Evolutionary conservation across 2,329 filamentous ascomycete genomes (phyloP).

Genomic region (Zymoseptoria tritici): DNA sequence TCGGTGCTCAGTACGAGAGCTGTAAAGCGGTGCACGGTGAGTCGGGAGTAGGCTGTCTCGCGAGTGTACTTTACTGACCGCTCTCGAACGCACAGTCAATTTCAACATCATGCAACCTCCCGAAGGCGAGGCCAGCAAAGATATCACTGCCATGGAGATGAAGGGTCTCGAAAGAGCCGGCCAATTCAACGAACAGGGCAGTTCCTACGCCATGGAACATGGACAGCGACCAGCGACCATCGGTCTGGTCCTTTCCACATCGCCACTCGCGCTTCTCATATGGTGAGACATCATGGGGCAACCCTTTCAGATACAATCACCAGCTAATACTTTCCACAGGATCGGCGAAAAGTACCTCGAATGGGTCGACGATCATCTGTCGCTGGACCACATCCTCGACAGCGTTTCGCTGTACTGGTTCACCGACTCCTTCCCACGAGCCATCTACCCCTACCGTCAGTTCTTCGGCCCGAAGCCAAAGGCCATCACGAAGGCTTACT

Average conservation of each 20-base stretch:
- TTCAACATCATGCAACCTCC: constrained; percentile 10
- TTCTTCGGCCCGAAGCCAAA: constrained; percentile 13
- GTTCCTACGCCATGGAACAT: constrained; percentile 2
- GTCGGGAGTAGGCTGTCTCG: not conserved
- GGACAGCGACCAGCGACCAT: constrained; percentile 1
- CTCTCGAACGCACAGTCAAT: constrained; percentile 1
- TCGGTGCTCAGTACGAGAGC: constrained; percentile 18
- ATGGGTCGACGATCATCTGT: constrained; percentile 40
- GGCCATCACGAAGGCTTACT: constrained; percentile 5
- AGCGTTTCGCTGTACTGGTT: constrained; percentile 47
- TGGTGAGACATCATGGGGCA: not conserved
- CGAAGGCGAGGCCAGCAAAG: constrained; percentile 9
- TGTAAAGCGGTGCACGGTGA: constrained; percentile 9
- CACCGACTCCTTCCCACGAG: constrained; percentile 32
- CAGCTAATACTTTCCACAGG: not conserved
- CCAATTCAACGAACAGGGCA: constrained; percentile 28
- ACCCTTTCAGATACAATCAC: not conserved
- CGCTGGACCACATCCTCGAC: constrained; percentile 36
- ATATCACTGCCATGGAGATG: constrained; percentile 29
- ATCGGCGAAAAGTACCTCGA: constrained; percentile 48
- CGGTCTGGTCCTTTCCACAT: not conserved
- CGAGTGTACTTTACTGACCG: not conserved
- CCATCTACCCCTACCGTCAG: constrained; percentile 46
- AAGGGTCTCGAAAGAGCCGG: constrained; percentile 30
- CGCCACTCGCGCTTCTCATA: constrained; percentile 1